Evolutionary conservation across 192 early-diverging fungal species (phyloP), one percentile per base, ranked within the genome.

Genomic region (Ambispora gerdemannii): DNA sequence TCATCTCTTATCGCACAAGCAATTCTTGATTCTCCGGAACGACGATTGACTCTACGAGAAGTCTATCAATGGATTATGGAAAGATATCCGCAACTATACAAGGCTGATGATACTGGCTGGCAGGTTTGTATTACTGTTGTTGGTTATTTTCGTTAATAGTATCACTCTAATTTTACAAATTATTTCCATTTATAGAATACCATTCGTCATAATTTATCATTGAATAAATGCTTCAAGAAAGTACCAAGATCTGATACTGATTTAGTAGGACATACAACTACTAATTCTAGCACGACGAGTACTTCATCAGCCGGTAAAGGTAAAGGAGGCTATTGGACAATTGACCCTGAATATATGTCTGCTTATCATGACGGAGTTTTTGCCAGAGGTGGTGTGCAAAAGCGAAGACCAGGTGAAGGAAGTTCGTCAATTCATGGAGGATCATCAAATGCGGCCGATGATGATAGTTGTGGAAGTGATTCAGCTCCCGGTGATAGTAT

Each of bases 251-350:
- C 90, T 8, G 84, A 89, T 69, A 90, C 89, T 64, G 91, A 93
- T 67, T 50, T 70, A 31, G n/a, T n/a, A n/a, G 68, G 68, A 31
- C 55, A 43, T 50, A n/a, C n/a, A n/a, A n/a, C n/a, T n/a, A n/a
- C n/a, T n/a, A n/a, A n/a, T n/a, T n/a, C n/a, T n/a, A 27, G 28
- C 11, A 47, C 68, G 11, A 58, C 20, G n/a, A 49, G 36, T 28
- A 47, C 68, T n/a, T 53, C 65, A 3, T 17, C 65, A 0, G 65
- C 50, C 1, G 53, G 50, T 17, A 90, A 90, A 24, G 91, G 91
- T 22, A 93, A 93, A 79, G 91, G 91, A 24, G 86, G 89, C 20
- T 93, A 90, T 64, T 93, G 91, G 91, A 89, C 87, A 0, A 86
- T 93, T 11, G 90, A 93, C 8, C 68, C 68, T 0, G 68, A 70